Evolutionary conservation across 2,329 filamentous ascomycete genomes (phyloP).

Genomic region (Neofusicoccum laricinum): DNA sequence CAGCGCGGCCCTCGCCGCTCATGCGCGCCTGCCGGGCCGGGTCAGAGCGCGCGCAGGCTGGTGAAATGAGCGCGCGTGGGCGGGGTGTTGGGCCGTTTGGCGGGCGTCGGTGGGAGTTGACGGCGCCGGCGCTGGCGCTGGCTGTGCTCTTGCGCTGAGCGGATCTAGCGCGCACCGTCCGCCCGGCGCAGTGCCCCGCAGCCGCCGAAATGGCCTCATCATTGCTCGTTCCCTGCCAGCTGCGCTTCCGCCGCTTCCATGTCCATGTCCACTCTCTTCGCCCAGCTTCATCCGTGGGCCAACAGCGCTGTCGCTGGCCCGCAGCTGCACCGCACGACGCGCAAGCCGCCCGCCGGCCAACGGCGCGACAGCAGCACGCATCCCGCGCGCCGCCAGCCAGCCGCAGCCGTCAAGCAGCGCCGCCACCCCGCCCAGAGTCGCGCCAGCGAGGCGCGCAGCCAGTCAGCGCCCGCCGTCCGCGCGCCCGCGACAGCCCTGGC

Average conservation of each 20-base stretch:
- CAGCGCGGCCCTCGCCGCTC: too few species aligned
- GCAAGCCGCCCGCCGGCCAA: background rate
- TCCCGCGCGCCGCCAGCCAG: background rate
- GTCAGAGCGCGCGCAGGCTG: background rate
- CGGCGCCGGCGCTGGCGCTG: background rate
- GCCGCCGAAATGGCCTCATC: constrained; percentile 12
- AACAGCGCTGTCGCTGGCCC: background rate
- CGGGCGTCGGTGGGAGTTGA: background rate
- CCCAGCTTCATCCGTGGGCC: too few species aligned
- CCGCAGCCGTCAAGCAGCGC: background rate
- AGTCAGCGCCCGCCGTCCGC: background rate
- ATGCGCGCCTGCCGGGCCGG: background rate
- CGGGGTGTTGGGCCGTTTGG: background rate
- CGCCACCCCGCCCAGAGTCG: background rate
- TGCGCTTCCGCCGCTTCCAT: background rate
- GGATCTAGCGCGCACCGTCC: constrained; percentile 9
- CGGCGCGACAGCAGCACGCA: too few species aligned
- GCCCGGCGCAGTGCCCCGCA: constrained; percentile 3
- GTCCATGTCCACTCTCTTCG: background rate
- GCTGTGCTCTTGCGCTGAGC: background rate
- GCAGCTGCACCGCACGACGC: background rate
- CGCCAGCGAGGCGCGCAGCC: background rate
- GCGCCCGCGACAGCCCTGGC: background rate
- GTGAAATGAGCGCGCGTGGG: background rate
- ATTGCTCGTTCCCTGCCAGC: background rate